Evolutionary conservation across 768 basidiomycete species (phyloP).

Genomic region (Suillus paluster): DNA sequence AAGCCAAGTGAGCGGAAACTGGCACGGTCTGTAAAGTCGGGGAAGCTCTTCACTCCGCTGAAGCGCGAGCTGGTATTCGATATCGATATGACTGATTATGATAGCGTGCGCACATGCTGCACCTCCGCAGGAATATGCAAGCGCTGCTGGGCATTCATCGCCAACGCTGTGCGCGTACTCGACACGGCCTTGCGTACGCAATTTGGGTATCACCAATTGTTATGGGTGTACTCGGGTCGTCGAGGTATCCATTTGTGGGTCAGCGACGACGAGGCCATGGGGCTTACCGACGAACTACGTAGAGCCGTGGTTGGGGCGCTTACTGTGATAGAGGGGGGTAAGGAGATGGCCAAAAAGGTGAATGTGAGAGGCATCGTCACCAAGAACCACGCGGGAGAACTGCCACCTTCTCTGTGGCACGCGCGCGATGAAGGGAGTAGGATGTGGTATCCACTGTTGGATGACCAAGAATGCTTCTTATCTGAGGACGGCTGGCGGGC

Average conservation of each 20-base stretch:
- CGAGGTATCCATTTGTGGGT: conserved; percentile 99
- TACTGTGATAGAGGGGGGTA: conserved; percentile 81
- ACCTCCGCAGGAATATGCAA: conserved; percentile 88
- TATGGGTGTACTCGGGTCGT: conserved; percentile 99
- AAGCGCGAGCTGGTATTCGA: conserved; percentile 97
- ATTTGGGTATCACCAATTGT: conserved; percentile 86
- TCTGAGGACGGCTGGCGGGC: conserved; percentile 72
- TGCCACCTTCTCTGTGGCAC: conserved; percentile 76
- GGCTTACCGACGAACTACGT: conserved; percentile 89
- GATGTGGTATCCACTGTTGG: conserved; percentile 67
- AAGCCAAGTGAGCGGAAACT: conserved; percentile 92
- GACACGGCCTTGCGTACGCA: conserved; percentile 81
- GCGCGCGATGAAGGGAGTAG: conserved; percentile 54
- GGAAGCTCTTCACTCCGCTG: conserved; percentile 61
- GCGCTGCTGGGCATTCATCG: conserved; percentile 94
- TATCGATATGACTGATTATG: conserved; percentile 99
- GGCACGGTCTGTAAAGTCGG: conserved; percentile 51
- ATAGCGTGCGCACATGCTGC: conserved; percentile 94
- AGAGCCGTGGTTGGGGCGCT: conserved; percentile 86
- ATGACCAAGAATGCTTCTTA: conserved; percentile 85
- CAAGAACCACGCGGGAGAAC: conserved; percentile 23
- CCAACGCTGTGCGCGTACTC: conserved; percentile 87
- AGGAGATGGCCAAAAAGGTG: conserved; percentile 81
- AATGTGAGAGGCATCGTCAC: conserved; percentile 59
- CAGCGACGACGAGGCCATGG: conserved; percentile 86